A percentile compares a stretch with the other conserved stretches of the same genome.
These are phyloP conservation scores for Angophora floribunda DNA, from an alignment of 345 rosid genomes.

Conservation along the genomic window DNA sequence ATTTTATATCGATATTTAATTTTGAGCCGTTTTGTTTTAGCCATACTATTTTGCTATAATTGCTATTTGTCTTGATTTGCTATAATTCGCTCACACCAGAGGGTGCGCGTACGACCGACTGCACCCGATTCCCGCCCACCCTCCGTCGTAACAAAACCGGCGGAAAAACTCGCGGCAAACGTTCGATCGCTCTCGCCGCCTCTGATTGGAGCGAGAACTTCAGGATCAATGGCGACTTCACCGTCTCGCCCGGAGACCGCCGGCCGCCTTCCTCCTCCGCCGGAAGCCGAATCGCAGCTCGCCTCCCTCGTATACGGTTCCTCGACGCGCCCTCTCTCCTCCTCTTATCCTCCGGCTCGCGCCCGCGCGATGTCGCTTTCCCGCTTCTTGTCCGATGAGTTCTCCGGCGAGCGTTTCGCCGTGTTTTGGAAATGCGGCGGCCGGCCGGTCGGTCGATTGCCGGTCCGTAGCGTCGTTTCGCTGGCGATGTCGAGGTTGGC, in stretches of 20 bases:
- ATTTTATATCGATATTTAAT: no score
- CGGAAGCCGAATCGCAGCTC: conserved; percentile 54
- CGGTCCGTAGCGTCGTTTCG: not conserved
- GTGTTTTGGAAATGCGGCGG: not conserved
- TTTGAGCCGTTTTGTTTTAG: no score
- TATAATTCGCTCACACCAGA: not conserved
- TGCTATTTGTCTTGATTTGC: no score
- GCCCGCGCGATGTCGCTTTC: not conserved
- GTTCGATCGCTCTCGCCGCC: not conserved
- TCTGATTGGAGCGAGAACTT: not conserved
- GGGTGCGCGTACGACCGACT: not conserved
- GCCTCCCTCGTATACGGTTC: conserved; percentile 64
- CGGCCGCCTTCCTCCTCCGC: conserved; percentile 10
- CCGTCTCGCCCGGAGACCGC: conserved; percentile 19
- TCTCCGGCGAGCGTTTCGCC: not conserved
- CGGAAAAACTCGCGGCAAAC: not conserved
- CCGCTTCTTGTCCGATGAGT: not conserved
- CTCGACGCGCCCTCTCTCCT: not conserved
- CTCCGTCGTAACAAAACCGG: not conserved
- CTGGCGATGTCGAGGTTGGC: not conserved
- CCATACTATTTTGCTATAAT: no score
- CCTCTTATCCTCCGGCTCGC: not conserved
- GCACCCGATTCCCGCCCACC: not conserved
- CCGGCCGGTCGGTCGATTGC: not conserved
- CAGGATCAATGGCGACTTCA: conserved; percentile 38